Evolutionary conservation across 2,329 filamentous ascomycete species (phyloP), one percentile per base, ranked within the genome.

Genomic region (Monilinia fructicola): DNA sequence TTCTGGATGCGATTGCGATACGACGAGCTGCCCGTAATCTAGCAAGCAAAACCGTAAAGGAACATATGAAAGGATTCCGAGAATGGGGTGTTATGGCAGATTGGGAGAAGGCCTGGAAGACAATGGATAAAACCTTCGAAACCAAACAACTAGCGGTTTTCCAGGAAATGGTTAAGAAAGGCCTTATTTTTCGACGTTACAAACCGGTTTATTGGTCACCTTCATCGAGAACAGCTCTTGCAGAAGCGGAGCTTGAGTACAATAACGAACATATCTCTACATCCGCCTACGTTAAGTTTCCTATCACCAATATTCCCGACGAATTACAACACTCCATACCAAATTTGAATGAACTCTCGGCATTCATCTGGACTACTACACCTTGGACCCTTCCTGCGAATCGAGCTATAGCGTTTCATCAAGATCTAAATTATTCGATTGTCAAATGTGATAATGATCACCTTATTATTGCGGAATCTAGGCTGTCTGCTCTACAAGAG

Each of bases 281-380:
- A 18, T 84, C 91, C 1, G 91, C 91, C n/a, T 94, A 90, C 75
- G 85, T 99, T 54, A 88, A 86, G 68, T 96, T 96, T 73, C 90
- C 88, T 0, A 81, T 97, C 38, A 77, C 77, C 0, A 73, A 78
- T 12, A 66, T 86, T 16, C 80, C 83, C 0, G 74, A 79, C 10
- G 74, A 78, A 31, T 71, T 88, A 31, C 73, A 74, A 56, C 73
- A 79, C 10, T 78, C 79, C 28, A 74, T 81, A 61, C 74, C 75
- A 44, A 69, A 73, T 3, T 71, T 78, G 2, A 82, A 82, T 16
- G 67, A 81, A 6, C 75, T 97, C 14, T 90, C 84, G 76, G 92
- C 90, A n/a, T 84, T 95, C n/a, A 91, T 98, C 62, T 99, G 95
- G 95, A 99, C 95, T 2, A 99, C 95, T 0, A 99, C 95, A 0